Evolutionary conservation across 192 early-diverging fungal genomes (phyloP), one percentile per base, ranked within the genome.

Genomic region (Coemansia sp.): DNA sequence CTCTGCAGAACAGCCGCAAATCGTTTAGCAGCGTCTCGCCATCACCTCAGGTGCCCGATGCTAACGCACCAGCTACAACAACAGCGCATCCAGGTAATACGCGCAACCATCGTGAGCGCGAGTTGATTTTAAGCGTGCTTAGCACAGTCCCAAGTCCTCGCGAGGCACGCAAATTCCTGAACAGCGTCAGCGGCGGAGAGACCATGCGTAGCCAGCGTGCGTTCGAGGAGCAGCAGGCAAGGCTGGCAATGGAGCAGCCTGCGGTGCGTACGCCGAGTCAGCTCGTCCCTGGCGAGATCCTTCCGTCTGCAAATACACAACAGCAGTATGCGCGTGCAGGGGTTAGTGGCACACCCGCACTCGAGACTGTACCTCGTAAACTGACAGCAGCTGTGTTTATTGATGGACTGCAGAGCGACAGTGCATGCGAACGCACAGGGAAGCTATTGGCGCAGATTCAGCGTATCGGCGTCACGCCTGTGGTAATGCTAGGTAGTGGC

Each of bases 361-460:
- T 55, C 3, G 48, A 61, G 32, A 54, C 47, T 5, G 60, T 71
- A 23, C 62, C 66, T 14, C 64, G 66, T 7, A 49, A 50, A 51
- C 60, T 81, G 7, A 69, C 73, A 0, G 78, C 74, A 0, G 31
- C 57, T 0, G 73, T 81, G 38, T 75, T 78, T 56, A 53, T 72
- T 49, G 70, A 69, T 32, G 69, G 67, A 0, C 47, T 60, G 21
- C 49, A 49, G 4, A 47, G 56, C 50, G 56, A 32, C 5, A 14
- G 59, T 19, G 62, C 59, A 12, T 60, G 55, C 50, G 31, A 55
- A 49, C 47, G 60, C 7, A 56, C 65, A 7, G 75, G 75, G 26
- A 81, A 76, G 65, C 67, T 76, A 27, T 49, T 82, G 64, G 80
- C 74, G 49, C 80, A 77, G 61, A 76, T 82, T 56, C 80, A 82